Conservation (phyloP, 352 stramenopile species). For the Phytophthora citricola region DNA sequence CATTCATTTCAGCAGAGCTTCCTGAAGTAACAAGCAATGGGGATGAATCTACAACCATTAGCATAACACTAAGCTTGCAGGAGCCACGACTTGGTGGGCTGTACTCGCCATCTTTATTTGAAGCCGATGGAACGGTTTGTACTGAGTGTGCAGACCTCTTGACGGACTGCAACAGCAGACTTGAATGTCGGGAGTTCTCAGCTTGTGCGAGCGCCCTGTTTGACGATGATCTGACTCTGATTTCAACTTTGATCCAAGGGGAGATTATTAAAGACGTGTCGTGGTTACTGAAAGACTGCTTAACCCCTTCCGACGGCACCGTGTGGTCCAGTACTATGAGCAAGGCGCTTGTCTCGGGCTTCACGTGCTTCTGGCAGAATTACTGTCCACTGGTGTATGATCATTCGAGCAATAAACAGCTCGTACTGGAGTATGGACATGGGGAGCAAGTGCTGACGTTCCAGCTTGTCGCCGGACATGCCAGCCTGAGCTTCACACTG, state of each 20-base stretch:
- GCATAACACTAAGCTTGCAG: constrained; percentile 11
- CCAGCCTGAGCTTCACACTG: constrained; percentile 23
- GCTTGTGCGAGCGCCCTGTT: constrained; percentile 11
- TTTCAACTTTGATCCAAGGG: constrained; percentile 11
- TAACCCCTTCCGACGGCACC: constrained; percentile 28
- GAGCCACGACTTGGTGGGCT: constrained; percentile 20
- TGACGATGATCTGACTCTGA: constrained; percentile 14
- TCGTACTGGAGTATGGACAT: constrained; percentile 18
- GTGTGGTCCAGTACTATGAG: constrained; percentile 18
- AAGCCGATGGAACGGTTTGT: constrained; percentile 4
- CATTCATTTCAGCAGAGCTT: constrained; percentile 16
- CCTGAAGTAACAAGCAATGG: constrained; percentile 6
- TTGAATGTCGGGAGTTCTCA: constrained; percentile 25
- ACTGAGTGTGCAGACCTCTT: constrained; percentile 7
- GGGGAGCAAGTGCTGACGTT: constrained; percentile 21
- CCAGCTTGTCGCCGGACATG: constrained; percentile 4
- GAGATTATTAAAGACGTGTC: constrained; percentile 14
- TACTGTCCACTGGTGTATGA: constrained; percentile 19
- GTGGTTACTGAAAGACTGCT: constrained; percentile 23
- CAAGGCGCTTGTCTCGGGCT: constrained; percentile 17
- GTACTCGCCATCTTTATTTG: constrained; percentile 11
- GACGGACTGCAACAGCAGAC: constrained; percentile 8
- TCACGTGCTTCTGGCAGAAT: constrained; percentile 20
- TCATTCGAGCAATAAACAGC: background rate
- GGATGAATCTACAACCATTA: background rate